Percentiles rank a stretch among this genome's conserved stretches.
phyloP scores from a whole-genome alignment of 371 early-diverging fungal species.

The Dipsacomyces acuminosporus region DNA sequence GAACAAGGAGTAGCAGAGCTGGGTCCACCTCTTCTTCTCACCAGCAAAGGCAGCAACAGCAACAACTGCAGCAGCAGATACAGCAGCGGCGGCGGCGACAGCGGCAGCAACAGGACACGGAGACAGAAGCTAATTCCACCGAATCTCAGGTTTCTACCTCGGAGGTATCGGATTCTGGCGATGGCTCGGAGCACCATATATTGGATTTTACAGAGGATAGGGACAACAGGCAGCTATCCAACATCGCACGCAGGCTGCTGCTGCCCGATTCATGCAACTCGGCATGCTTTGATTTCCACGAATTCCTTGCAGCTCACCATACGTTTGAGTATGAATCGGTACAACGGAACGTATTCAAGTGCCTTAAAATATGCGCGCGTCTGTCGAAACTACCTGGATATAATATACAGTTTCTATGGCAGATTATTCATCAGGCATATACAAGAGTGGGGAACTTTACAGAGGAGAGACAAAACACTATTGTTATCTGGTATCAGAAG shows the following conservation, averaged over 20 bases:
- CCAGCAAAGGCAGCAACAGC: too few species aligned
- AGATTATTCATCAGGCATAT: slow-evolving; percentile 37
- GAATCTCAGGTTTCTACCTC: too few species aligned
- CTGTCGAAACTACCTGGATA: slow-evolving; percentile 44
- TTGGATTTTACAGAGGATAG: slow-evolving; percentile 44
- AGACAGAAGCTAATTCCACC: too few species aligned
- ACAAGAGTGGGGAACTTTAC: slow-evolving; percentile 17
- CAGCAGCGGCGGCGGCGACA: slow-evolving; percentile 7
- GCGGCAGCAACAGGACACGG: too few species aligned
- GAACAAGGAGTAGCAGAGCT: background rate
- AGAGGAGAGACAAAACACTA: slow-evolving; percentile 22
- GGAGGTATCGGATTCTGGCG: too few species aligned
- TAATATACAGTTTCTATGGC: slow-evolving; percentile 44
- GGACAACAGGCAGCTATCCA: slow-evolving; percentile 32
- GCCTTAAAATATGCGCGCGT: slow-evolving; percentile 41
- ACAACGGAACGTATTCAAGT: slow-evolving; percentile 44
- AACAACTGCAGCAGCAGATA: too few species aligned
- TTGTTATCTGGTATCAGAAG: slow-evolving; percentile 29
- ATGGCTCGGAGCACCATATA: slow-evolving; percentile 16
- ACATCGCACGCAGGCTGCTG: slow-evolving; percentile 30
- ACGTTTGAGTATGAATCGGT: slow-evolving; percentile 20
- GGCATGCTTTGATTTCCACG: slow-evolving; percentile 30
- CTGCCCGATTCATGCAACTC: slow-evolving; percentile 39
- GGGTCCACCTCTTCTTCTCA: too few species aligned
- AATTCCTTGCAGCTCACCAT: slow-evolving; percentile 16